A percentile compares a stretch with the other conserved stretches of the same genome.
phyloP scores from a whole-genome alignment of 805 yeast genomes.

The Schwanniomyces sp. region DNA sequence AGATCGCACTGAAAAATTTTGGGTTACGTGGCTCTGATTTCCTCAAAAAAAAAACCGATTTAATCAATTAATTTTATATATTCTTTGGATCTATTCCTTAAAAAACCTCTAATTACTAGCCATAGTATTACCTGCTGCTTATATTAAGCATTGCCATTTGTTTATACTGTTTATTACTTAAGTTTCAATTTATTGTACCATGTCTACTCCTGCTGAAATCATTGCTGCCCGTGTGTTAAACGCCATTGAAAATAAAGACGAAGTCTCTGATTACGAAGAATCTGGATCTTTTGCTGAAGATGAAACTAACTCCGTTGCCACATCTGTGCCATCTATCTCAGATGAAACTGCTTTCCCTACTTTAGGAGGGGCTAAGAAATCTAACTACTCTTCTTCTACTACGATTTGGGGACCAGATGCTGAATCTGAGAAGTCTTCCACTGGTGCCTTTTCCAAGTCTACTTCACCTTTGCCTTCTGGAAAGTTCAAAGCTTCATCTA shows the following conservation, averaged over 20 bases:
- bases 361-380: conserved; percentile 46
- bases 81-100: not conserved
- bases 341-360: conserved; percentile 67
- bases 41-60: not conserved
- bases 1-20: not conserved
- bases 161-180: conserved; percentile 8
- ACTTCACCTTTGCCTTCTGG: conserved; percentile 20
- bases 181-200: conserved; percentile 7
- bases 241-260: conserved; percentile 2
- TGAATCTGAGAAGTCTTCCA: conserved; percentile 13
- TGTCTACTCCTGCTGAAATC: conserved; percentile 50
- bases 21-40: not conserved
- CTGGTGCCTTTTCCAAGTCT: conserved; percentile 15
- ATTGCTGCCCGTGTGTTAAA: conserved; percentile 42
- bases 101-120: conserved; percentile 2
- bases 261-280: conserved; percentile 15
- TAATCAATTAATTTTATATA: not conserved
- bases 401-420: conserved; percentile 43
- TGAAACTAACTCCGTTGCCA: conserved; percentile 6
- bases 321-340: conserved; percentile 39
- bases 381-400: conserved; percentile 22
- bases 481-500: conserved; percentile 50
- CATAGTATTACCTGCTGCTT: conserved; percentile 17
- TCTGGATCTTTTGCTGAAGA: conserved; percentile 9
- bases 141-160: conserved; percentile 18